Percentiles rank a stretch among this genome's conserved stretches.
Conservation (phyloP, 257 asterid genomes). For the Solanum arcanum region DNA sequence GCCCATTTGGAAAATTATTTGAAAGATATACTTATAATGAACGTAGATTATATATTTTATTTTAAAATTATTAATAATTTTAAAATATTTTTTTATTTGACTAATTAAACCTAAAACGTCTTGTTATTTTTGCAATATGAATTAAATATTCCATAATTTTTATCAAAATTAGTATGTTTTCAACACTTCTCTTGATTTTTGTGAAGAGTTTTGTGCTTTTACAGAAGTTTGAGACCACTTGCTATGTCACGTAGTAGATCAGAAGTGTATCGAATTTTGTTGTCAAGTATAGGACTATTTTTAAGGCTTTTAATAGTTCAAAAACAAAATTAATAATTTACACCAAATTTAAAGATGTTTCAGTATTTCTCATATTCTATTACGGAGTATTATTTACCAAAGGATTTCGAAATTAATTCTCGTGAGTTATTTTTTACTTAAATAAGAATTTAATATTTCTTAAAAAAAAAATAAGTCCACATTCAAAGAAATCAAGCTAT, state of each 20-base stretch:
- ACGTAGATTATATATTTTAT: too few relatives aligned
- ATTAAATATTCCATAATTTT: too few relatives aligned
- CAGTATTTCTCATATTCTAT: neutral
- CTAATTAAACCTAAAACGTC: neutral
- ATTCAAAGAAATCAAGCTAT: neutral
- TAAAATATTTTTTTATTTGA: too few relatives aligned
- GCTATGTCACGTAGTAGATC: neutral
- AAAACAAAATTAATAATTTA: too few relatives aligned
- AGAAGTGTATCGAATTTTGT: too few relatives aligned
- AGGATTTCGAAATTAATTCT: neutral
- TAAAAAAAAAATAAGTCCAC: too few relatives aligned
- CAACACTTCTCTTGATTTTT: too few relatives aligned
- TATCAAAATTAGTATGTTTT: neutral
- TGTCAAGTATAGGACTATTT: too few relatives aligned
- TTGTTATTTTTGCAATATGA: neutral
- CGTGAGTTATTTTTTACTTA: neutral
- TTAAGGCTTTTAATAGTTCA: too few relatives aligned
- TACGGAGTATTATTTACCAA: neutral
- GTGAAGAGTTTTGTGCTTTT: neutral
- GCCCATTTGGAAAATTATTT: neutral
- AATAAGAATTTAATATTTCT: neutral
- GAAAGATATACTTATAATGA: too few relatives aligned
- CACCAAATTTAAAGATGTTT: neutral
- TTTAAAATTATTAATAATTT: too few relatives aligned
- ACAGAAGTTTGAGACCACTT: neutral